A percentile compares a stretch with the other conserved stretches of the same genome.
Evolutionary conservation across 106 monocot species (phyloP).

Genomic region (Gastrodia elata): DNA sequence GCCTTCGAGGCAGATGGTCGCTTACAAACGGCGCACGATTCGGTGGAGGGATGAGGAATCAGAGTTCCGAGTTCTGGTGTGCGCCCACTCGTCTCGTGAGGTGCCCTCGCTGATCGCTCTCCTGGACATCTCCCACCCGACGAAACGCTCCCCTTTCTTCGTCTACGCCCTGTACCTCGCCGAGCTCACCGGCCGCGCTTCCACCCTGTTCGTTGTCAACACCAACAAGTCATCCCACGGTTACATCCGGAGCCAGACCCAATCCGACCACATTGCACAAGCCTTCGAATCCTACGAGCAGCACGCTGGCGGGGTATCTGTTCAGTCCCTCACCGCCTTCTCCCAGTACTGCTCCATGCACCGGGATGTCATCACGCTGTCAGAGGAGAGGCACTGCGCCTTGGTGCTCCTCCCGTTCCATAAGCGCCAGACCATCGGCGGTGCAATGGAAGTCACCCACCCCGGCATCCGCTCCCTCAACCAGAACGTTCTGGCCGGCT

Average conservation of each 20-base stretch:
- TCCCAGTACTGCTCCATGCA: conserved; percentile 20
- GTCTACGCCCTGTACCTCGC: conserved; percentile 28
- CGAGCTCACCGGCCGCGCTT: conserved; percentile 34
- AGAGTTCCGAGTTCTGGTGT: conserved; percentile 22
- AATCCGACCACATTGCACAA: conserved; percentile 16
- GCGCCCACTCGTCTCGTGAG: conserved; percentile 20
- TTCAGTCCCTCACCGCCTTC: conserved; percentile 13
- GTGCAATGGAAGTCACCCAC: conserved; percentile 11
- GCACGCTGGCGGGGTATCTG: conserved; percentile 18
- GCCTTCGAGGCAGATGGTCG: conserved; percentile 11
- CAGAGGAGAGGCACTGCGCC: conserved; percentile 22
- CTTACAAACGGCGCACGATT: conserved; percentile 29
- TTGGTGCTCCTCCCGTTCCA: conserved; percentile 22
- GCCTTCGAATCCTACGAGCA: conserved; percentile 28
- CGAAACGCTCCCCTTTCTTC: conserved; percentile 30
- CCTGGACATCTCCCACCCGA: conserved; percentile 30
- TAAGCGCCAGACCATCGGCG: conserved; percentile 16
- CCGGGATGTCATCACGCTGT: conserved; percentile 13
- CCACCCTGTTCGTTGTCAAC: conserved; percentile 24
- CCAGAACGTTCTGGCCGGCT: conserved; percentile 10
- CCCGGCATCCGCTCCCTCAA: conserved; percentile 12
- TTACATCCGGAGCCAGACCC: conserved; percentile 4
- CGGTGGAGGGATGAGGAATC: conserved; percentile 20
- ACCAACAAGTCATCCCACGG: neutral
- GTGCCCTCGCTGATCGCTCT: conserved; percentile 24